Base-by-base conservation (phyloP, 768 basidiomycete genomes). In the Roridomyces roridus region DNA sequence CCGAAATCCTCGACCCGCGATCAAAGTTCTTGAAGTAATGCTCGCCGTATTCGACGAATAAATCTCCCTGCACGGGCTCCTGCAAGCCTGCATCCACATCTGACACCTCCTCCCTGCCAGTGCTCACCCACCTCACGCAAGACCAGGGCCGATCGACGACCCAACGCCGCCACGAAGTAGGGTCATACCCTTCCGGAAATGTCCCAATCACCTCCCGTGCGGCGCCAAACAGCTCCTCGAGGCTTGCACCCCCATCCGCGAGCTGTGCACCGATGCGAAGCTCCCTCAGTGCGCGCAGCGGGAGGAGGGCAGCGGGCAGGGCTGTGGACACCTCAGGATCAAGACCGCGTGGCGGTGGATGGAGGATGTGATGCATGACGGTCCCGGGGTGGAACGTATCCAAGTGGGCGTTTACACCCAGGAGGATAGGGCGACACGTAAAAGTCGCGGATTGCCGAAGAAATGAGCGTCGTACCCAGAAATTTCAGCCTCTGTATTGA, bases 381-480 rank as follows among this genome's bases (percentile, higher is more conserved):
- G 58, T 29, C 2, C 66, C 67, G 4, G 65, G 63, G n/a, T 66
- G 55, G 42, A 60, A 66, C 2, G 58, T 53, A 11, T 63, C 62
- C 35, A 67, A 55, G 39, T 66, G 67, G 21, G 58, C 51, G 42
- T 67, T 67, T 36, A 70, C 39, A 64, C 2, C 62, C 65, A 23
- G 42, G 50, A 6, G 63, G 62, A 34, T 57, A 69, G 0, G 64
- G 65, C 25, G 48, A 58, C 9, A 65, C 42, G 11, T 52, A 58
- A 15, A 69, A 36, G 21, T 63, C 56, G 31, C n/a, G 17, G 8
- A 69, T 43, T 5, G 49, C 56, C 7, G 25, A 12, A 6, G 64
- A 58, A 23, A 67, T 55, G 1, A 50, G 60, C 0, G 28, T 34
- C 2, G 48, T 48, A 21, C 44, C 52, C 7, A 69, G 37, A 35